Evolutionary conservation across 2,329 filamentous ascomycete genomes (phyloP).

Genomic region (Epicoccum nigrum): DNA sequence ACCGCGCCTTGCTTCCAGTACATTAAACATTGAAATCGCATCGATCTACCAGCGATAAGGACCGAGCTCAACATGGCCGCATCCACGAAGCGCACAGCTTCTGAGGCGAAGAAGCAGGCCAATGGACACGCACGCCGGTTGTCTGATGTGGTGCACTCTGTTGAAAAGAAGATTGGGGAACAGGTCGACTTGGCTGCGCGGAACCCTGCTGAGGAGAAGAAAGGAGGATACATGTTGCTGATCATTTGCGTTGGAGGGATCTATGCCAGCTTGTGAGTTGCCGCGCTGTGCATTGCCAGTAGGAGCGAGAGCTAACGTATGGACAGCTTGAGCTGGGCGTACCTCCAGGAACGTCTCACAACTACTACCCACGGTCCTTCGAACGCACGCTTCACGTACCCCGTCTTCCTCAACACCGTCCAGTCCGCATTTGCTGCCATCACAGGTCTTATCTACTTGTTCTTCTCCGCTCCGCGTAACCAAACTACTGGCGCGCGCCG

Average conservation of each 20-base stretch:
- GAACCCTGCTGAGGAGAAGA: conserved; percentile 43
- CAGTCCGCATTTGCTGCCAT: conserved; percentile 88
- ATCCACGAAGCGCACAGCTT: conserved; percentile 36
- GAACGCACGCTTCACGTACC: conserved; percentile 78
- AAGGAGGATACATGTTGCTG: conserved; percentile 73
- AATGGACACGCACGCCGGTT: conserved; percentile 33
- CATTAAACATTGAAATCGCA: neutral
- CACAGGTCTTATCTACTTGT: conserved; percentile 82
- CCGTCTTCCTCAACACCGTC: conserved; percentile 94
- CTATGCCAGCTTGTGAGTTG: conserved; percentile 86
- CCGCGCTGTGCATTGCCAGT: neutral
- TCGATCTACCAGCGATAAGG: neutral
- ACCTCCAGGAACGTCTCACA: conserved; percentile 96
- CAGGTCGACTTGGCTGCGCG: conserved; percentile 40
- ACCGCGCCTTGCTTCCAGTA: neutral
- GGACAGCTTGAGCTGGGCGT: conserved; percentile 85
- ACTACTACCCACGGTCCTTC: conserved; percentile 80
- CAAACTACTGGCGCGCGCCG: conserved; percentile 36
- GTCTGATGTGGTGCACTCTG: conserved; percentile 34
- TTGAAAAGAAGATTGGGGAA: conserved; percentile 41
- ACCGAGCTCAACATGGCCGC: conserved; percentile 33
- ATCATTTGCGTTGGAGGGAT: conserved; percentile 91
- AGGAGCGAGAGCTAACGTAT: conserved; percentile 8
- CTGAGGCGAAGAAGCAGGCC: conserved; percentile 29
- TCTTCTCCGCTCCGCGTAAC: conserved; percentile 63